Evolutionary conservation across 345 rosid species (phyloP).

Genomic region (Lumnitzera littorea): DNA sequence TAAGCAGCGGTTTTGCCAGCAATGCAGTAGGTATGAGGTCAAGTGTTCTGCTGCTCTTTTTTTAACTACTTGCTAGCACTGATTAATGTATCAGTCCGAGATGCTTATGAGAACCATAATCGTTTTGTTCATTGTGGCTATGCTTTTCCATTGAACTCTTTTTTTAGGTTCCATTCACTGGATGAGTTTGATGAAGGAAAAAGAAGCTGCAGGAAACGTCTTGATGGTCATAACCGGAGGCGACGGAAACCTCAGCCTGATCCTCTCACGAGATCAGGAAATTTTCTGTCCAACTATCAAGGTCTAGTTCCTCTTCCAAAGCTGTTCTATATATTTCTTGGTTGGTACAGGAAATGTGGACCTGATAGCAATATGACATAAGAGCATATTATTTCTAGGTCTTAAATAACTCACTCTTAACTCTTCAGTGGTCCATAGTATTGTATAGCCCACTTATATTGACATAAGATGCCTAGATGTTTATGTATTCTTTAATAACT

Average conservation of each 20-base stretch:
- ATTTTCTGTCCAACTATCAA: slow-evolving; percentile 28
- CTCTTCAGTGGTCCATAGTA: too few relatives aligned
- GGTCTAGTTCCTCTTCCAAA: slow-evolving; percentile 16
- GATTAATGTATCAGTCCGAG: too few relatives aligned
- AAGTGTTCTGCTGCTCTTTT: neutral
- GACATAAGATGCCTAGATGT: too few relatives aligned
- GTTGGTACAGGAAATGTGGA: neutral
- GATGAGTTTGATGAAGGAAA: slow-evolving; percentile 58
- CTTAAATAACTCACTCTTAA: too few relatives aligned
- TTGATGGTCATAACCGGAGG: slow-evolving; percentile 48
- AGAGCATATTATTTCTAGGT: too few relatives aligned
- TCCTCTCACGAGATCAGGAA: slow-evolving; percentile 18
- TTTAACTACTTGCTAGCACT: neutral
- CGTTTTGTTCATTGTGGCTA: neutral
- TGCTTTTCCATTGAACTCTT: neutral
- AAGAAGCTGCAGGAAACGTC: slow-evolving; percentile 56
- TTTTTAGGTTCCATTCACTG: slow-evolving; percentile 38
- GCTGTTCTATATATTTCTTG: too few relatives aligned
- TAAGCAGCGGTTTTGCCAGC: slow-evolving; percentile 84
- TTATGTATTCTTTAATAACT: too few relatives aligned
- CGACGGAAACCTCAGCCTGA: slow-evolving; percentile 47
- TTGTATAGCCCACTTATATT: too few relatives aligned
- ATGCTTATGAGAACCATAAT: too few relatives aligned
- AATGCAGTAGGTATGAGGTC: slow-evolving; percentile 74
- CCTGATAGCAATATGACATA: too few relatives aligned